phyloP scores from a whole-genome alignment of 1,139 yeast species.

The Petasospora rhodanensis region DNA sequence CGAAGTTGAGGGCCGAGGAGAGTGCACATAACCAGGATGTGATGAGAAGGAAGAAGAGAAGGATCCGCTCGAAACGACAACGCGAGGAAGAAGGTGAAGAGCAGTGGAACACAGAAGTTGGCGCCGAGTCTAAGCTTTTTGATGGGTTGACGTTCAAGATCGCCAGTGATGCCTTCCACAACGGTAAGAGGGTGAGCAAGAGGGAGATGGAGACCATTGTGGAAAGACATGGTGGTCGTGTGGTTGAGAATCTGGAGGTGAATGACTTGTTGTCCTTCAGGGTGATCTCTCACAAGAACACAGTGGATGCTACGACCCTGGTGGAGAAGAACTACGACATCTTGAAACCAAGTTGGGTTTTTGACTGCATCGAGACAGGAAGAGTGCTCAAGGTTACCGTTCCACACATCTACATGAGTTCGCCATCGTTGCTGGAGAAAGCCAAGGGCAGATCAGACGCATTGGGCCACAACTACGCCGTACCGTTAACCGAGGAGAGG shows the following conservation, averaged over 20 bases:
- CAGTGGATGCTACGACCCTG: constrained; percentile 43
- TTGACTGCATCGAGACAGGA: constrained; percentile 43
- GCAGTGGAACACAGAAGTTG: constrained; percentile 16
- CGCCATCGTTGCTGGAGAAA: constrained; percentile 23
- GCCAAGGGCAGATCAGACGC: constrained; percentile 21
- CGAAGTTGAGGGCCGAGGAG: constrained; percentile 28
- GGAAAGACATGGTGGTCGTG: constrained; percentile 47
- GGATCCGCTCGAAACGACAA: constrained; percentile 11
- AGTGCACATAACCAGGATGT: constrained; percentile 13
- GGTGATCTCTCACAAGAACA: constrained; percentile 46
- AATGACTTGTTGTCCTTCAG: constrained; percentile 16
- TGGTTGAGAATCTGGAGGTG: constrained; percentile 15
- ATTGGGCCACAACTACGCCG: constrained; percentile 7
- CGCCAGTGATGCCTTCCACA: constrained; percentile 39
- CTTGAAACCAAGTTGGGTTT: constrained; percentile 65
- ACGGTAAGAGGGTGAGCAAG: constrained; percentile 28
- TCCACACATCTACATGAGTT: constrained; percentile 42
- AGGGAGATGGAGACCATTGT: constrained; percentile 38
- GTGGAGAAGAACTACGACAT: constrained; percentile 51
- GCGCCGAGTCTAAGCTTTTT: constrained; percentile 28
- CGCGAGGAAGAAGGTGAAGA: constrained; percentile 21
- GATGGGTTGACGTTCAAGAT: constrained; percentile 35
- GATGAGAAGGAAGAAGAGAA: constrained; percentile 18
- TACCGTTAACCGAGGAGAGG: constrained; percentile 9
- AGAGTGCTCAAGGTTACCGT: constrained; percentile 46